Percentiles rank a stretch among this genome's conserved stretches.
These are phyloP conservation scores for Russula virescens DNA, from an alignment of 768 basidiomycete genomes.

Conservation along the genomic window DNA sequence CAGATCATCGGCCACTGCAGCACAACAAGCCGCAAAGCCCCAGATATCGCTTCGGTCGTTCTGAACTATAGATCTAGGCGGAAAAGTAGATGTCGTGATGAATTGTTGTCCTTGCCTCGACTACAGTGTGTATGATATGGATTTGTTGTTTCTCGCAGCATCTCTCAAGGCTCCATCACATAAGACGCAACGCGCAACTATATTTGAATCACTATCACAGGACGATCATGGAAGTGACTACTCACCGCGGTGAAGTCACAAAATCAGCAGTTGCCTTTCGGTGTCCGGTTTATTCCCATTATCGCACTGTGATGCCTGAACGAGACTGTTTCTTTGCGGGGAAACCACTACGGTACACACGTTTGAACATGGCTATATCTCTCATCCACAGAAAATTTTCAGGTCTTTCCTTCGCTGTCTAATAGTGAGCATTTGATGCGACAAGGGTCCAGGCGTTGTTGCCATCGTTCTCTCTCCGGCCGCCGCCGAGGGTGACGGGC, in stretches of 20 bases:
- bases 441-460: background rate
- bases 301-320: background rate
- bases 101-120: background rate
- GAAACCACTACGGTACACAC: background rate
- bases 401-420: background rate
- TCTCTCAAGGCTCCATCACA: background rate
- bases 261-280: background rate
- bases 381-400: background rate
- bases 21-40: slow-evolving; percentile 17
- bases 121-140: slow-evolving; percentile 3
- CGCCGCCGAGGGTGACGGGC: slow-evolving; percentile 6
- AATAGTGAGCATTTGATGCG: background rate
- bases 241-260: background rate
- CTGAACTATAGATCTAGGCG: slow-evolving; percentile 3
- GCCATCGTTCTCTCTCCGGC: background rate
- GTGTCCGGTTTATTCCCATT: too few relatives aligned
- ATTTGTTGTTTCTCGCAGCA: background rate
- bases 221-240: background rate
- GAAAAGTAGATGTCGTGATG: background rate
- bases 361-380: background rate
- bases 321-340: background rate
- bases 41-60: slow-evolving; percentile 26
- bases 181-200: background rate
- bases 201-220: background rate
- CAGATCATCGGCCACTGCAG: background rate